Evolutionary conservation across 805 yeast genomes (phyloP).

Genomic region (Candida suzukii): DNA sequence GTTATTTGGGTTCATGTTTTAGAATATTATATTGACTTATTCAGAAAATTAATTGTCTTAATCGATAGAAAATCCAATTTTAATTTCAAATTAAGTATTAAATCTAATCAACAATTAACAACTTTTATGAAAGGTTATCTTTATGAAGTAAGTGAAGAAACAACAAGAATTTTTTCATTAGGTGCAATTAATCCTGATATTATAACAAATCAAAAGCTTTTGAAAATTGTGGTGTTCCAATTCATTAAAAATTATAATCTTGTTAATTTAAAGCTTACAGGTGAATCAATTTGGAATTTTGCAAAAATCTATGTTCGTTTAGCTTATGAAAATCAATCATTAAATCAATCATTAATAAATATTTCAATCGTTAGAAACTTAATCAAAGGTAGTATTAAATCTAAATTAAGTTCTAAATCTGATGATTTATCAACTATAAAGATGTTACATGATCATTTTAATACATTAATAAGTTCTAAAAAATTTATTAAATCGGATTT

Average conservation of each 20-base stretch:
- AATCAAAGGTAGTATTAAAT: constrained; percentile 46
- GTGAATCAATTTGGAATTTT: constrained; percentile 61
- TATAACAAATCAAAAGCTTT: constrained; percentile 36
- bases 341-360: constrained; percentile 24
- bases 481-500: constrained; percentile 41
- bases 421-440: constrained; percentile 39
- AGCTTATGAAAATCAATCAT: constrained; percentile 19
- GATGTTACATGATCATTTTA: constrained; percentile 46
- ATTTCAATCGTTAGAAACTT: constrained; percentile 38
- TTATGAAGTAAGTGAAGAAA: constrained; percentile 54
- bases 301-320: constrained; percentile 42
- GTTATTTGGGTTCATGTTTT: constrained; percentile 74
- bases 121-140: constrained; percentile 51
- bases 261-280: constrained; percentile 48
- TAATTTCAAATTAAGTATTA: constrained; percentile 36
- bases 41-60: constrained; percentile 36
- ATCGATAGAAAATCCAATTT: constrained; percentile 22
- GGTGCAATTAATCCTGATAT: constrained; percentile 73
- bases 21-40: constrained; percentile 52
- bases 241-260: constrained; percentile 46
- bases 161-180: constrained; percentile 53
- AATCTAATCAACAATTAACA: constrained; percentile 52
- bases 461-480: constrained; percentile 36
- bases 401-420: constrained; percentile 41
- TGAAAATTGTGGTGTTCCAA: constrained; percentile 45